Conservation (phyloP, 2,329 filamentous ascomycete genomes). For the Aspergillus proliferans region DNA sequence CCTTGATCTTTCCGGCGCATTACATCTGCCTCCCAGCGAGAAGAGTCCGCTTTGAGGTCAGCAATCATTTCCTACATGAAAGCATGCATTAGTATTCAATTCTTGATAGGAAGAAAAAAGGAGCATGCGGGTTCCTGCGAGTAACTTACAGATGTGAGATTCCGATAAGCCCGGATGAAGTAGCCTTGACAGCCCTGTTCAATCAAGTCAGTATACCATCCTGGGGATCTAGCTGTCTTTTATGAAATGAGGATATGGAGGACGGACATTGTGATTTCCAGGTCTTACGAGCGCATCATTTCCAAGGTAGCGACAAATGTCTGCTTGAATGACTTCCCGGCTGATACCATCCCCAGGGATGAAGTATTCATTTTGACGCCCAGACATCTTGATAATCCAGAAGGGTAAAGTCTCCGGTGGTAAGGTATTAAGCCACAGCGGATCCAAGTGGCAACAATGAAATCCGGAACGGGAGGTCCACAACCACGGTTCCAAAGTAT, state of each 20-base stretch:
- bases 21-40: slow-evolving; percentile 45
- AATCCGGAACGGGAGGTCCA: slow-evolving; percentile 9
- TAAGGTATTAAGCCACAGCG: slow-evolving; percentile 17
- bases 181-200: slow-evolving; percentile 62
- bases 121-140: background rate
- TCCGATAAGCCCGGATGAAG: slow-evolving; percentile 72
- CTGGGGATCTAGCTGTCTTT: slow-evolving; percentile 1
- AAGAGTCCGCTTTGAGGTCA: slow-evolving; percentile 49
- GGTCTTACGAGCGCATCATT: slow-evolving; percentile 75
- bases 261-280: slow-evolving; percentile 64
- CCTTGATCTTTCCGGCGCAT: slow-evolving; percentile 35
- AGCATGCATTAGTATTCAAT: background rate
- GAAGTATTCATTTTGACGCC: slow-evolving; percentile 67
- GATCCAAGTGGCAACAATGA: slow-evolving; percentile 23
- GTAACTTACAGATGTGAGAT: slow-evolving; percentile 64
- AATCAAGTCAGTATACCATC: slow-evolving; percentile 24
- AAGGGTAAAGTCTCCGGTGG: slow-evolving; percentile 17
- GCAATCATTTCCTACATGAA: slow-evolving; percentile 47
- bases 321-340: slow-evolving; percentile 75
- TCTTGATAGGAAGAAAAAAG: background rate
- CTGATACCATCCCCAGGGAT: slow-evolving; percentile 74
- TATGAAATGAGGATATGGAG: slow-evolving; percentile 8
- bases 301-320: slow-evolving; percentile 77
- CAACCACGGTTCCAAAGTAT: slow-evolving; percentile 14
- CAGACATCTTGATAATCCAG: slow-evolving; percentile 32